Evolutionary conservation across 1,284 basidiomycete species (phyloP).

Genomic region (Papiliotrema fonsecae): DNA sequence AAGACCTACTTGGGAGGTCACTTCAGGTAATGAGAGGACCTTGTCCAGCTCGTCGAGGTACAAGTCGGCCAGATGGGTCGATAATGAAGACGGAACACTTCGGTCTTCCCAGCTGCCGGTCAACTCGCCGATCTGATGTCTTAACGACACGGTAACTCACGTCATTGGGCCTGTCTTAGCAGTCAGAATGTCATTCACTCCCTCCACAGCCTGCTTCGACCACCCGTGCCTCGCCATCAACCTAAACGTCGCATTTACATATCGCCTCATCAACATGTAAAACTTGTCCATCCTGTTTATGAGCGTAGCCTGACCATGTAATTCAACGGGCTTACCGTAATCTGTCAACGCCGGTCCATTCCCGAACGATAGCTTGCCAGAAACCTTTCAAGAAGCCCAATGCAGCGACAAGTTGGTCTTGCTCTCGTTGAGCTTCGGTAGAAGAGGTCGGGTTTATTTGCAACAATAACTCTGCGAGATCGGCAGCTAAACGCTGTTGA

Average conservation of each 20-base stretch:
- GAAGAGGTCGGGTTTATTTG: conserved; percentile 54
- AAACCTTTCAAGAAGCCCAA: conserved; percentile 79
- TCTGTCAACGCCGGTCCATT: conserved; percentile 89
- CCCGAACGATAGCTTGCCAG: conserved; percentile 80
- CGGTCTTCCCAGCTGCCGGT: conserved; percentile 61
- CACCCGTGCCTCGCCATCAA: conserved; percentile 69
- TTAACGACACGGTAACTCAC: conserved; percentile 54
- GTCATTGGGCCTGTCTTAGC: conserved; percentile 67
- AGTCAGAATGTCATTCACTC: conserved; percentile 64
- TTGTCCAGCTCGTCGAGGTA: conserved; percentile 89
- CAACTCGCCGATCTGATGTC: not conserved
- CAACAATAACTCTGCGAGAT: conserved; percentile 75
- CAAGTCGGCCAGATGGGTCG: conserved; percentile 83
- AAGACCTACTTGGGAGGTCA: conserved; percentile 28
- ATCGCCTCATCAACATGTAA: conserved; percentile 87
- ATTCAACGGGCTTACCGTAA: conserved; percentile 58
- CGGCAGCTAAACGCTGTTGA: conserved; percentile 83
- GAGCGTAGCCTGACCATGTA: conserved; percentile 1
- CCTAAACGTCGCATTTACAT: conserved; percentile 77
- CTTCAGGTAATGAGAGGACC: conserved; percentile 47
- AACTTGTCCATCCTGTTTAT: conserved; percentile 84
- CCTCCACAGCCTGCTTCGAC: conserved; percentile 56
- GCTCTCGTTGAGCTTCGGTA: conserved; percentile 5
- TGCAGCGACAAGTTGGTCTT: conserved; percentile 51
- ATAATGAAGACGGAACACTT: conserved; percentile 70